Evolutionary conservation across 139 green algal genomes (phyloP).

Genomic region (Desmodesmus armatus): DNA sequence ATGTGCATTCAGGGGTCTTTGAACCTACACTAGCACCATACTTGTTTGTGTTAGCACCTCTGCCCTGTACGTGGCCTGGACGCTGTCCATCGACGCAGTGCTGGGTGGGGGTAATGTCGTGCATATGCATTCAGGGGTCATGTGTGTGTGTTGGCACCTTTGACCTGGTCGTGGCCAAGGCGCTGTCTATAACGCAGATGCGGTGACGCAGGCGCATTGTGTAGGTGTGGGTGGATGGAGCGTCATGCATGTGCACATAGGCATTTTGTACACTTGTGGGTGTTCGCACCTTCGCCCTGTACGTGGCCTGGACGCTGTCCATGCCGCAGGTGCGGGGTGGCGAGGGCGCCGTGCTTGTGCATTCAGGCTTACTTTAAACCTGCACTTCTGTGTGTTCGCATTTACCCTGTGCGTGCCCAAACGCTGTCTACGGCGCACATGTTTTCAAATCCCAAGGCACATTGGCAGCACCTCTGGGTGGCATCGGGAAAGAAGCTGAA

Average conservation of each 20-base stretch:
- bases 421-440: no score
- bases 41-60: slow-evolving; percentile 74
- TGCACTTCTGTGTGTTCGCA: not conserved
- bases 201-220: slow-evolving; percentile 81
- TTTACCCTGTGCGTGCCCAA: no score
- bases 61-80: slow-evolving; percentile 86
- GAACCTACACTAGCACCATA: not conserved
- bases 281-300: slow-evolving; percentile 80
- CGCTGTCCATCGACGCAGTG: no score
- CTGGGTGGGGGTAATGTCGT: not conserved
- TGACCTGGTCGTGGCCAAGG: no score
- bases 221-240: no score
- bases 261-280: no score
- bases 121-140: not conserved
- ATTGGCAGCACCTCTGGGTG: not conserved
- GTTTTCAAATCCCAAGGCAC: no score
- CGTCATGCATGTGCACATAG: no score
- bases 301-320: slow-evolving; percentile 86
- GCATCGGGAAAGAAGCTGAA: no score
- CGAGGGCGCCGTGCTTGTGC: not conserved
- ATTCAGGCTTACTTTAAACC: not conserved
- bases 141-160: not conserved
- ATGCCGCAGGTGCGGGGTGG: not conserved
- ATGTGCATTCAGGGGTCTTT: not conserved
- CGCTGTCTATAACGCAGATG: no score